Evolutionary conservation across 176 grass and related monocot species (phyloP).

Genomic region (Rhynchospora pubera): DNA sequence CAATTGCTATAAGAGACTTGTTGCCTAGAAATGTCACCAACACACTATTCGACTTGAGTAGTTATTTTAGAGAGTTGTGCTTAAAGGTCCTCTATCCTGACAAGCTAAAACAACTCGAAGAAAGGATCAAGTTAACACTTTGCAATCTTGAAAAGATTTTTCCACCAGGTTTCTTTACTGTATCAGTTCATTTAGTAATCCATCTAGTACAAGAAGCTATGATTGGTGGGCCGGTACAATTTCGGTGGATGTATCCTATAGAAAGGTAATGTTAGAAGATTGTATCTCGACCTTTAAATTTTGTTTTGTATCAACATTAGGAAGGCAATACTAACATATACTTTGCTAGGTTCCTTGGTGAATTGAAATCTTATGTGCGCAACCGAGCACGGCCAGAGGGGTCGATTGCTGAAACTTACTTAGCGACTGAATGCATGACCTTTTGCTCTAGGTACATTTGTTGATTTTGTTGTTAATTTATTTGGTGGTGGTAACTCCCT

Average conservation of each 20-base stretch:
- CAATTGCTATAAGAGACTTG: slow-evolving; percentile 13
- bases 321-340: neutral
- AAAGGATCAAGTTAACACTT: slow-evolving; percentile 1
- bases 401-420: slow-evolving; percentile 14
- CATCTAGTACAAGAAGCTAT: slow-evolving; percentile 22
- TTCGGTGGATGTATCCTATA: slow-evolving; percentile 34
- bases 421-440: slow-evolving; percentile 8
- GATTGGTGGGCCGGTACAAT: slow-evolving; percentile 13
- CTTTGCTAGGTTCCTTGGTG: slow-evolving; percentile 12
- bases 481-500: no score
- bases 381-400: slow-evolving; percentile 23
- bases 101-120: slow-evolving; percentile 6
- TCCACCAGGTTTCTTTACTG: slow-evolving; percentile 17
- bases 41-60: neutral
- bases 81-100: slow-evolving; percentile 2
- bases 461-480: no score
- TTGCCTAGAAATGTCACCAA: neutral
- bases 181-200: slow-evolving; percentile 24
- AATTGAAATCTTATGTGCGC: slow-evolving; percentile 15
- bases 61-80: slow-evolving; percentile 24
- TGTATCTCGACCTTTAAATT: neutral
- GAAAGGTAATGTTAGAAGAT: slow-evolving; percentile 2
- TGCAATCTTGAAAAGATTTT: slow-evolving; percentile 21
- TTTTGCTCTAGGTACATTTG: slow-evolving; percentile 14
- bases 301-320: neutral